Evolutionary conservation across 179 eudicot species (phyloP).

Genomic region (Pouteria campechiana): DNA sequence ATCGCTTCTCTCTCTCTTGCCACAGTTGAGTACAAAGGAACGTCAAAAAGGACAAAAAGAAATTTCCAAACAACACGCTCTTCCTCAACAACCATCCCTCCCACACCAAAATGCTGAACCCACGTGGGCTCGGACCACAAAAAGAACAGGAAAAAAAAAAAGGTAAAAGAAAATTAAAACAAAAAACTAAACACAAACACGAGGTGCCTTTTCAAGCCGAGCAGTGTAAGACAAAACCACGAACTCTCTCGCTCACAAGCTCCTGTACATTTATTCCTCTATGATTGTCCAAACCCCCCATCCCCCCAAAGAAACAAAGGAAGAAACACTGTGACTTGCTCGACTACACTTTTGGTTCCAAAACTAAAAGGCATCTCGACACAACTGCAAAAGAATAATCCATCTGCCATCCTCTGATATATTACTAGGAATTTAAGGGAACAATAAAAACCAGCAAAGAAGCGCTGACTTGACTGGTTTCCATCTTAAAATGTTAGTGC

Average conservation of each 20-base stretch:
- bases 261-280: conserved; percentile 2
- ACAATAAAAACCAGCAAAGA: no score
- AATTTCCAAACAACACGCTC: no score
- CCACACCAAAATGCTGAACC: no score
- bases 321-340: conserved; percentile 5
- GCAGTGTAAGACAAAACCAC: conserved; percentile 4
- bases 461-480: background rate
- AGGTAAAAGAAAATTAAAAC: no score
- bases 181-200: no score
- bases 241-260: conserved; percentile 5
- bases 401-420: conserved; percentile 5
- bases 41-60: no score
- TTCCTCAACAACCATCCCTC: no score
- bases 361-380: background rate
- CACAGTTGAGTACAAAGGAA: no score
- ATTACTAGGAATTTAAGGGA: conserved; percentile 11
- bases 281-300: conserved; percentile 5
- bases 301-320: background rate
- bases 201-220: conserved; percentile 9
- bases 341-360: conserved; percentile 5
- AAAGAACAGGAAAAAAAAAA: background rate
- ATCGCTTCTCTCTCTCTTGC: no score
- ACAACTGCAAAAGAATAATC: conserved; percentile 1
- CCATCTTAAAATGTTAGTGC: conserved; percentile 15
- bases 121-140: background rate